These are phyloP conservation scores for Debaryomycetaceae sp. DNA, from an alignment of 1,139 yeast genomes.

Conservation along the genomic window DNA sequence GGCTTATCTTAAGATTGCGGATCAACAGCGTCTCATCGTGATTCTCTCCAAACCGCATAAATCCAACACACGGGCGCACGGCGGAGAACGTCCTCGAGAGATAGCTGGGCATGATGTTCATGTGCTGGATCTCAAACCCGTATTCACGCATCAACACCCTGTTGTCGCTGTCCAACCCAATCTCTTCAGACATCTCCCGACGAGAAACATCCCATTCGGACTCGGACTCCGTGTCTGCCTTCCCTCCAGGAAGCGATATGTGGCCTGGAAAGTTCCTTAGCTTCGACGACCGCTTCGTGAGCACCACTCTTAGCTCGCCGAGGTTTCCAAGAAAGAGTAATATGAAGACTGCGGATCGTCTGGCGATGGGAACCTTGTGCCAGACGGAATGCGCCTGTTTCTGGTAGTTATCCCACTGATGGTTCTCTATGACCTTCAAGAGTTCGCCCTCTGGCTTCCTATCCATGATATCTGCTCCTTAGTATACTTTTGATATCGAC, in stretches of 20 bases:
- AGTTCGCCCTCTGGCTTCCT: constrained; percentile 16
- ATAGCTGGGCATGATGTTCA: constrained; percentile 68
- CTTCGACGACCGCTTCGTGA: constrained; percentile 71
- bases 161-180: constrained; percentile 62
- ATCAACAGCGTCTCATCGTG: constrained; percentile 18
- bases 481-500: constrained; percentile 1
- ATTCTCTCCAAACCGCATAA: constrained; percentile 33
- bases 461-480: constrained; percentile 1
- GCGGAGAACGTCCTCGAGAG: constrained; percentile 76
- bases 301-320: constrained; percentile 73
- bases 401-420: constrained; percentile 24
- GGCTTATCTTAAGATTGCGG: constrained; percentile 31
- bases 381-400: constrained; percentile 43
- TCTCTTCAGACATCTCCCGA: constrained; percentile 83
- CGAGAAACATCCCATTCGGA: constrained; percentile 70
- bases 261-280: constrained; percentile 80
- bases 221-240: constrained; percentile 65
- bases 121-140: constrained; percentile 55
- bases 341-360: constrained; percentile 76
- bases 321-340: constrained; percentile 64
- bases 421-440: constrained; percentile 20
- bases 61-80: constrained; percentile 79
- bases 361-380: constrained; percentile 52
- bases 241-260: constrained; percentile 87
- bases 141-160: constrained; percentile 36